Base-by-base conservation (phyloP, 2,329 filamentous ascomycete genomes). In the Ambrosiella beaveri region DNA sequence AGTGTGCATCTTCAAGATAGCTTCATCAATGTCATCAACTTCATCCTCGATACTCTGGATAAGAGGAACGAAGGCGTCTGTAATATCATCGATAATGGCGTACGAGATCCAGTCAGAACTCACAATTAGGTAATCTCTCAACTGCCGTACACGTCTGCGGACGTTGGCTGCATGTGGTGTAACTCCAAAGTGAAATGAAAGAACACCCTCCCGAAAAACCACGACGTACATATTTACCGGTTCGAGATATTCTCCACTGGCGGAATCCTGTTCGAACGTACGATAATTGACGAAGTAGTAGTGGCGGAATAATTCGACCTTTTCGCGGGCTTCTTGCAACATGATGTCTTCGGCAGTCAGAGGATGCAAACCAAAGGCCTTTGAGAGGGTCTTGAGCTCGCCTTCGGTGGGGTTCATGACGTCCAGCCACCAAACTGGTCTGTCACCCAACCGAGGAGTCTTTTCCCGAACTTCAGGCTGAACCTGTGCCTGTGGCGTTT, bases 261-360 rank as follows among this genome's bases (percentile, higher is more conserved):
- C 85, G 61, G 82, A 81, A 66, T 98, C 93, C 68, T 97, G 93
- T 68, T 98, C 93, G 66, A 98, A 98, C 0, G 89, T 94, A 13
- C 93, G 86, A 69, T 98, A 98, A 69, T 95, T 97, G 71, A 98
- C 88, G 66, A 98, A 96, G 70, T 98, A 98, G 72, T 98, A 98
- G 68, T 95, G 86, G 39, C 88, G 84, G 75, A 98, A 98, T 0
- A 98, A 77, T 69, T 98, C 93, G 0, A 98, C 93, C 71, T 98
- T 98, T 67, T 98, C 93, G 19, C 93, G 90, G 45, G 90, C 87
- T 72, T 98, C 93, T 68, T 97, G 88, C 74, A 96, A 84, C 78
- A 97, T 85, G 65, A 98, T 96, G 67, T 98, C 93, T 69, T 98
- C 93, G 1, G 88, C 85, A 0, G 93, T 98, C 60, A 98, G 73